Base-by-base conservation (phyloP, 1,139 yeast species). In the Taiozyma sp. region DNA sequence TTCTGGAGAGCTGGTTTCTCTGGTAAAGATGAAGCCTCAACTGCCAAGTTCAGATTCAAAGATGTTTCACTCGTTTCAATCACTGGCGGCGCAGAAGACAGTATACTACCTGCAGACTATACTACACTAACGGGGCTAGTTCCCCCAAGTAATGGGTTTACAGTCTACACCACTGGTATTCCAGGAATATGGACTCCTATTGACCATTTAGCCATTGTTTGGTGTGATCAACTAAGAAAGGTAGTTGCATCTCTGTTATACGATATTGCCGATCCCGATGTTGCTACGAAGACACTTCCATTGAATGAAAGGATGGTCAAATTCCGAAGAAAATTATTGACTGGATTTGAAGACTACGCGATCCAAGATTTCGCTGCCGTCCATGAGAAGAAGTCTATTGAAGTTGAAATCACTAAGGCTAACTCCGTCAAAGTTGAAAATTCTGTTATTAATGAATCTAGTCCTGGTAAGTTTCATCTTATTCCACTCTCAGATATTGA, bases 151-250 rank as follows among this genome's bases (percentile, higher is more conserved):
- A 81, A 93, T 62, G 98, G 97, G 0, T 85, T 93, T 58, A 81
- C 96, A 0, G 87, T 86, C 0, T 88, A 83, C 60, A 80, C 97
- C 0, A 83, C 93, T 0, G 90, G 96, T 0, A 86, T 93, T 10
- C 97, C 97, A 0, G 77, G 76, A 8, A 97, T 93, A 0, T 93
- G 98, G 97, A 85, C 97, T 0, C 88, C 97, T 0, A 82, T 91
- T 44, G 99, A 95, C 66, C 99, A 95, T 68, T 75, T 90, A 58
- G 98, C 99, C 0, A 84, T 95, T 49, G 96, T 91, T 1, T 95
- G 99, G 99, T 95, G 99, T 68, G 87, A 84, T 53, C 98, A 93
- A 65, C 70, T 90, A 42, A 76, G 99, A 50, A 73, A 76, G 43
- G 79, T 76, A 8, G 58, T 93, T 3, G 85, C 88, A 13, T 72